A percentile compares a stretch with the other conserved stretches of the same genome.
Conservation (phyloP, 345 rosid species). For the Gossypium sturtianum region DNA sequence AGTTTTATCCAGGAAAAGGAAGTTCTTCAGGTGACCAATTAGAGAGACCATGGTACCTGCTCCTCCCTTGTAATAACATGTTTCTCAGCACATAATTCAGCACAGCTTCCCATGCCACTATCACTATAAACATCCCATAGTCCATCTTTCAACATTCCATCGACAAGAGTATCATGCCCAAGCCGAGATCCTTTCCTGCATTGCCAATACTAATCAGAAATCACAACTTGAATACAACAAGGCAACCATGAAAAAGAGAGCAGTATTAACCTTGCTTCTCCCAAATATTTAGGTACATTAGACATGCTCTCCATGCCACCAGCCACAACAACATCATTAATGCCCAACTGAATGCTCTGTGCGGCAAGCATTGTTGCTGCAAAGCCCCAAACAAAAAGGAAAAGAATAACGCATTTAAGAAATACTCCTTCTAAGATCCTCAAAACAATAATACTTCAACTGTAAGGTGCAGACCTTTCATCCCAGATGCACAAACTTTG, state of each 20-base stretch:
- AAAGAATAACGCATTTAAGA: background rate
- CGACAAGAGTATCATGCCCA: constrained; percentile 88
- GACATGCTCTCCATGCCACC: constrained; percentile 99
- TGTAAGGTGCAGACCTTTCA: constrained; percentile 62
- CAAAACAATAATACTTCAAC: constrained; percentile 3
- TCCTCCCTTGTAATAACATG: constrained; percentile 72
- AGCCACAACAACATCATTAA: constrained; percentile 88
- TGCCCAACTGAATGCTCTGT: constrained; percentile 88
- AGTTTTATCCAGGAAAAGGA: background rate
- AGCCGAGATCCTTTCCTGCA: constrained; percentile 94
- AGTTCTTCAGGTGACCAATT: background rate
- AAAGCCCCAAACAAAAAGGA: constrained; percentile 14
- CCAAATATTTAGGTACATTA: constrained; percentile 80
- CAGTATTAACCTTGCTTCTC: constrained; percentile 76
- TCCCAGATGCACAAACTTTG: constrained; percentile 99
- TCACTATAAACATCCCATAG: constrained; percentile 94
- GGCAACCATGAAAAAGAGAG: background rate
- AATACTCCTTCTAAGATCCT: background rate
- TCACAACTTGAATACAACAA: background rate
- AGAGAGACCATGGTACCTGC: constrained; percentile 45
- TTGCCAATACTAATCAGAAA: constrained; percentile 21
- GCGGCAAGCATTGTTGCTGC: constrained; percentile 93
- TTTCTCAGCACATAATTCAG: constrained; percentile 85
- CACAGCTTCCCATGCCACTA: constrained; percentile 93
- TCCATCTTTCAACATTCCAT: constrained; percentile 97